Evolutionary conservation across 192 early-diverging fungal species (phyloP).

Genomic region (Mortierella alpina): DNA sequence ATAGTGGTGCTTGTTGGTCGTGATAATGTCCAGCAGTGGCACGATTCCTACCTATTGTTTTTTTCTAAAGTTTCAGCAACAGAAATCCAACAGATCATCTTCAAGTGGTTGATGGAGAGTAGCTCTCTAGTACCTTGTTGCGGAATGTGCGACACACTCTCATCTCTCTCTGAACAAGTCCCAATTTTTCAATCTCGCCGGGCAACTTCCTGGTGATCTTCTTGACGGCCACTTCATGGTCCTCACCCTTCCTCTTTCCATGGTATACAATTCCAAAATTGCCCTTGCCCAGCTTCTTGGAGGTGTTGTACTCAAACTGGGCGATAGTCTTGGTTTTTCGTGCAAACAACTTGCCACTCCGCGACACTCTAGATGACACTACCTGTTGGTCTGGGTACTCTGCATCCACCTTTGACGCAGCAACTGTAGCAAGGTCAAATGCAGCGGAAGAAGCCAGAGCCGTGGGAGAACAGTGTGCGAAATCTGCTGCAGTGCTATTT

Average conservation of each 20-base stretch:
- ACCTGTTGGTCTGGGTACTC: constrained; percentile 2
- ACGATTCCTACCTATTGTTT: constrained; percentile 20
- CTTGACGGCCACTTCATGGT: constrained; percentile 35
- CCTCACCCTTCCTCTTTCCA: constrained; percentile 25
- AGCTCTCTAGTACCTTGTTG: not conserved
- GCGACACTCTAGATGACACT: constrained; percentile 26
- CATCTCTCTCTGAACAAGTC: constrained; percentile 46
- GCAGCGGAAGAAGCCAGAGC: too few relatives aligned
- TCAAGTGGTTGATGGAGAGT: too few relatives aligned
- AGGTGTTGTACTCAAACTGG: constrained; percentile 36
- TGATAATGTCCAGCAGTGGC: constrained; percentile 45
- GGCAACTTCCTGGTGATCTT: constrained; percentile 42
- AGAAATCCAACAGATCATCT: too few relatives aligned
- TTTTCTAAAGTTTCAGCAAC: not conserved
- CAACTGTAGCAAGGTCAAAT: not conserved
- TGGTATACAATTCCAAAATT: constrained; percentile 49
- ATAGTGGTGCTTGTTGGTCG: constrained; percentile 48
- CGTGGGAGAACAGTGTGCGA: too few relatives aligned
- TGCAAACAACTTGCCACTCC: constrained; percentile 38
- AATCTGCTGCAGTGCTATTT: too few relatives aligned
- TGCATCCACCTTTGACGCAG: not conserved
- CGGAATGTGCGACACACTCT: constrained; percentile 28
- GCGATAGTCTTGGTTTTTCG: constrained; percentile 46
- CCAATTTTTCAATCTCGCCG: constrained; percentile 44
- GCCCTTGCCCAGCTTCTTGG: constrained; percentile 45